Base-by-base conservation (phyloP, 148 eudicot genomes). In the Agrostemma githago region DNA sequence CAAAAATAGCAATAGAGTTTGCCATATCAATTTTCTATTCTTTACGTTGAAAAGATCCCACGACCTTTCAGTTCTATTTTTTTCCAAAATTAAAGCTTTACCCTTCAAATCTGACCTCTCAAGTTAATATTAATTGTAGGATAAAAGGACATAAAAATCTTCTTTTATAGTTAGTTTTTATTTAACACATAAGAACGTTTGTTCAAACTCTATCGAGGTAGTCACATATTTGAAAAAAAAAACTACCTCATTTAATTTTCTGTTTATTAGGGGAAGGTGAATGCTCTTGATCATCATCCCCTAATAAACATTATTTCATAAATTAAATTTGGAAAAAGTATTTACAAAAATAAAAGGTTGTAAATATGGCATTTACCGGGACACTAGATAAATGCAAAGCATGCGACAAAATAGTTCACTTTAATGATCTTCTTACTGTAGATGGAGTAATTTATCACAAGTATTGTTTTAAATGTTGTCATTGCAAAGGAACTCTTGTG, bases 341-440 rank as follows among this genome's bases (percentile, higher is more conserved):
- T 2, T 10, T 2, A 51, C 4, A 51, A 4, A 51, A 51, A 3
- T 51, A 48, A 60, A 60, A 59, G 12, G 41, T 26, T 0, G 63
- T 2, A 66, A 80, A 68, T 37, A 95, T 95, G 99, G 71, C 96
- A 68, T 95, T 95, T 79, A 95, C 97, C 2, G 99, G 99, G 64
- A 95, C 99, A 66, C 82, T 89, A 75, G 99, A 95, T 67, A 95
- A 92, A 85, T 95, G 99, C 97, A 95, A 86, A 66, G 96, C 92
- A 72, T 95, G 99, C 76, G 97, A 95, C 51, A 92, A 90, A 74
- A 95, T 96, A 12, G 97, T 95, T 56, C 92, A 95, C 42, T 95
- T 95, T 57, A 82, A 87, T 42, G 99, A 95, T 92, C 78, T 95
- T 78, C 81, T 95, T 71, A 44, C 96, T 12, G 94, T 88, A 38